phyloP scores from a whole-genome alignment of 805 yeast species.

The Wickerhamiella shivajii region DNA sequence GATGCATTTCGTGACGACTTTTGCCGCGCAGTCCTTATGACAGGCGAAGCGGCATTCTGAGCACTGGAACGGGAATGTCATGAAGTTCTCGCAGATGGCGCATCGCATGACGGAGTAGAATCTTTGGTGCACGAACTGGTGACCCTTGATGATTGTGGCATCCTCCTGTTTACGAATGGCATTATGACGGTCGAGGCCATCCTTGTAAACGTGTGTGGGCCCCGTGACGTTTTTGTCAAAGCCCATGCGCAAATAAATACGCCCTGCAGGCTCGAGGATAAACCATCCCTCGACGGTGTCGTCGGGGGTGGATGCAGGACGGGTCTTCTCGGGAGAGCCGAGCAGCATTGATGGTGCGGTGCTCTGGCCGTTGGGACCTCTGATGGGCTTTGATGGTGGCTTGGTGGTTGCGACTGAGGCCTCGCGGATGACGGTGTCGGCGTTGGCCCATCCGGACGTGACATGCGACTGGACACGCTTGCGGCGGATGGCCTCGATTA shows the following conservation, averaged over 20 bases:
- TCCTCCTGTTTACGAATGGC: constrained; percentile 83
- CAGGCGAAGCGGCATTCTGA: constrained; percentile 67
- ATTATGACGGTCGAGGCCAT: constrained; percentile 78
- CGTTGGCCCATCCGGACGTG: constrained; percentile 78
- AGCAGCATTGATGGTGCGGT: no score
- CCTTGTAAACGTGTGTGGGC: constrained; percentile 12
- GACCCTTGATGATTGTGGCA: constrained; percentile 90
- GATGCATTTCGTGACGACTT: constrained; percentile 67
- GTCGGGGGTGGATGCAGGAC: background rate
- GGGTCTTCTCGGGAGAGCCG: no score
- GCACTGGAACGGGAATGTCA: constrained; percentile 68
- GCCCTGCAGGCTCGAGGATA: constrained; percentile 88
- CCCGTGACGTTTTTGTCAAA: constrained; percentile 38
- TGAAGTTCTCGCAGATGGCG: constrained; percentile 91
- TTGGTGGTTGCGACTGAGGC: constrained; percentile 1
- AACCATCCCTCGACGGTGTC: constrained; percentile 60
- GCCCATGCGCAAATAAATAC: constrained; percentile 59
- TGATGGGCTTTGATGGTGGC: background rate
- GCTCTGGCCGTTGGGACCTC: background rate
- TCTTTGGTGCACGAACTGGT: constrained; percentile 88
- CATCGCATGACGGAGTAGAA: constrained; percentile 87
- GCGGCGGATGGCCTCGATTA: constrained; percentile 89
- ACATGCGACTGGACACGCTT: constrained; percentile 63
- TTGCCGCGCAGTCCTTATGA: constrained; percentile 63
- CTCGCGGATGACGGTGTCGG: constrained; percentile 27